phyloP scores from a whole-genome alignment of 208 protist genomes.

The Trypanosoma lewisi region DNA sequence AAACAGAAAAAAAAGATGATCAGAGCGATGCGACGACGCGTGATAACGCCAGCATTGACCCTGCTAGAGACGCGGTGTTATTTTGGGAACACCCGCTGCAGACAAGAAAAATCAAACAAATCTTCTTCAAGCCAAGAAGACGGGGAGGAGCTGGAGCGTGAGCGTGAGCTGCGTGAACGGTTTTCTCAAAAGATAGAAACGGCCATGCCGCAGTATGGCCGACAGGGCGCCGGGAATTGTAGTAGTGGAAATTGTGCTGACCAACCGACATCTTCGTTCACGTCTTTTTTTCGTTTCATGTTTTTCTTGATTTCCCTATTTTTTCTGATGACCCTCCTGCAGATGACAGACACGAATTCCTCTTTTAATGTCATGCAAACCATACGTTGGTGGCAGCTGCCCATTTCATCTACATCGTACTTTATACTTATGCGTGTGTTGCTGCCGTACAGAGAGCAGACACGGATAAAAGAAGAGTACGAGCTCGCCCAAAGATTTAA shows the following conservation, averaged over 20 bases:
- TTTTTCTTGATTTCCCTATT: slow-evolving; percentile 62
- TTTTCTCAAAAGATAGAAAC: slow-evolving; percentile 78
- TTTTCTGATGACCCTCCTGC: slow-evolving; percentile 46
- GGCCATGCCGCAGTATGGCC: slow-evolving; percentile 34
- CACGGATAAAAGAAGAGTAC: slow-evolving; percentile 76
- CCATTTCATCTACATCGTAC: slow-evolving; percentile 53
- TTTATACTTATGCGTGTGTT: slow-evolving; percentile 64
- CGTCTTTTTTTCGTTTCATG: slow-evolving; percentile 47
- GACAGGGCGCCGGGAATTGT: slow-evolving; percentile 9
- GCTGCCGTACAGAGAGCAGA: slow-evolving; percentile 58
- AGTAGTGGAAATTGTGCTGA: slow-evolving; percentile 6
- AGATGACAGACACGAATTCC: slow-evolving; percentile 49
- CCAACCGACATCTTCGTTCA: slow-evolving; percentile 14
- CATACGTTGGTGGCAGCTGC: slow-evolving; percentile 77
- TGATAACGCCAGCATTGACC: not conserved
- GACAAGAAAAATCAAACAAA: slow-evolving; percentile 23
- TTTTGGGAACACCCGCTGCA: slow-evolving; percentile 8
- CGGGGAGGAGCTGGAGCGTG: slow-evolving; percentile 76
- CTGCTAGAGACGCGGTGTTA: slow-evolving; percentile 3
- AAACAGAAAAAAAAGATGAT: slow-evolving; percentile 4
- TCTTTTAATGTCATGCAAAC: slow-evolving; percentile 65
- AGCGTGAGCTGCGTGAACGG: slow-evolving; percentile 63
- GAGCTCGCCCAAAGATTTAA: slow-evolving; percentile 43
- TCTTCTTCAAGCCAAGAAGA: slow-evolving; percentile 63
- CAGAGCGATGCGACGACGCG: not conserved